Conservation (phyloP, 2,329 filamentous ascomycete species). For the Talaromyces sp. region DNA sequence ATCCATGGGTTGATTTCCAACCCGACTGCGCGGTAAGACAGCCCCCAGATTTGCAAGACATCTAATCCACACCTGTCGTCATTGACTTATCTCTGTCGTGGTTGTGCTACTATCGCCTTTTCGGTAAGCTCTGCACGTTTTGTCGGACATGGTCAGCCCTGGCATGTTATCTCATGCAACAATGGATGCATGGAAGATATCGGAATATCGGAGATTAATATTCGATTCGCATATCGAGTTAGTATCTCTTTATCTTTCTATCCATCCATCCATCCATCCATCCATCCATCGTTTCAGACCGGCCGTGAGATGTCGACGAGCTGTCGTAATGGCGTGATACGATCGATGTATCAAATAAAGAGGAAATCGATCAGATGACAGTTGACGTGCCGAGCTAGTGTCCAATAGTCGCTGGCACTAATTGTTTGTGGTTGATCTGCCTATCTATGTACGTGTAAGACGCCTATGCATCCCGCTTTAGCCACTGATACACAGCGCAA, state of each 20-base stretch:
- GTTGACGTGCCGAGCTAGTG: background rate
- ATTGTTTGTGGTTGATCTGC: background rate
- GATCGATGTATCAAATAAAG: background rate
- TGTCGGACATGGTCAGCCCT: background rate
- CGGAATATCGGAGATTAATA: background rate
- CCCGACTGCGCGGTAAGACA: slow-evolving; percentile 1
- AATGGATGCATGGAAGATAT: background rate
- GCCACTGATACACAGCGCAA: too few relatives aligned
- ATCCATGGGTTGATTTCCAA: background rate
- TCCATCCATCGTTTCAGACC: background rate
- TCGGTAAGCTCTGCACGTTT: background rate
- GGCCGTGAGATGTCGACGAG: background rate
- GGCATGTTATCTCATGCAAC: too few relatives aligned
- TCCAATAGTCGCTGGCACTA: background rate
- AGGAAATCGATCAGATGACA: background rate
- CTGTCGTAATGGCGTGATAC: background rate
- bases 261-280: too few relatives aligned
- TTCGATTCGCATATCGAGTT: background rate
- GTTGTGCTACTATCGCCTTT: background rate
- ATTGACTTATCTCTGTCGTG: background rate
- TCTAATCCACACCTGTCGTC: background rate
- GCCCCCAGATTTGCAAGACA: background rate
- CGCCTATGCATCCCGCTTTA: background rate
- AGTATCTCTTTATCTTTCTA: background rate
- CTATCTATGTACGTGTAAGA: background rate